Evolutionary conservation across 2,329 filamentous ascomycete genomes (phyloP).

Genomic region (Trichoderma semiorbis): DNA sequence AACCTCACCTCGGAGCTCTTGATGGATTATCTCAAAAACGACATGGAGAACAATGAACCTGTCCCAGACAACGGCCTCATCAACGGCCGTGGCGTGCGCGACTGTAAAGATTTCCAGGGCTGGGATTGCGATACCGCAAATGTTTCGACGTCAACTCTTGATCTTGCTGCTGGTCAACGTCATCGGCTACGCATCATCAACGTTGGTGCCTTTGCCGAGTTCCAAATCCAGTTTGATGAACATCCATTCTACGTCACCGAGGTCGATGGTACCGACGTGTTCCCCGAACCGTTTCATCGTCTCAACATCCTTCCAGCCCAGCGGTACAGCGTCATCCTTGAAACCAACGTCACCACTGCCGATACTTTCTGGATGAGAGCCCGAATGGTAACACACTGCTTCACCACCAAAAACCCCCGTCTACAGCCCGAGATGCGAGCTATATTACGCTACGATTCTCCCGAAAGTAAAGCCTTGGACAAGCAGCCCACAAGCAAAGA

Average conservation of each 20-base stretch:
- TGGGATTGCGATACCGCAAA: conserved; percentile 45
- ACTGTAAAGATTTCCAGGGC: conserved; percentile 33
- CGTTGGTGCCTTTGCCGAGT: conserved; percentile 66
- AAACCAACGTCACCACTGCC: conserved; percentile 52
- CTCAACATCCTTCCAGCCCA: conserved; percentile 68
- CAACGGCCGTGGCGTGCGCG: conserved; percentile 48
- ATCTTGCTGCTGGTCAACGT: conserved; percentile 50
- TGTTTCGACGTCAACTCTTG: conserved; percentile 38
- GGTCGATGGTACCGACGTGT: conserved; percentile 65
- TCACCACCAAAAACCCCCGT: conserved; percentile 31
- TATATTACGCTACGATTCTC: conserved; percentile 30
- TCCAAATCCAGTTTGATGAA: conserved; percentile 68
- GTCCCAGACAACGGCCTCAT: conserved; percentile 63
- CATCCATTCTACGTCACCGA: conserved; percentile 64
- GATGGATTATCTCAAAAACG: conserved; percentile 51
- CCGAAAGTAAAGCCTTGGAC: rapidly evolving
- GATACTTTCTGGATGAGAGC: conserved; percentile 63
- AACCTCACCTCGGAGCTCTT: conserved; percentile 49
- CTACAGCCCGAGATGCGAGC: conserved; percentile 32
- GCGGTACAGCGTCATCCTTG: conserved; percentile 64
- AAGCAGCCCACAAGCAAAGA: conserved; percentile 40
- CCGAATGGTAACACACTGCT: conserved; percentile 41
- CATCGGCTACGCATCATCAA: conserved; percentile 69
- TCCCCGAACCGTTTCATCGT: conserved; percentile 55
- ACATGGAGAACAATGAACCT: conserved; percentile 60